Conservation (phyloP, 2,329 filamentous ascomycete genomes). For the Gnomoniopsis sp. region DNA sequence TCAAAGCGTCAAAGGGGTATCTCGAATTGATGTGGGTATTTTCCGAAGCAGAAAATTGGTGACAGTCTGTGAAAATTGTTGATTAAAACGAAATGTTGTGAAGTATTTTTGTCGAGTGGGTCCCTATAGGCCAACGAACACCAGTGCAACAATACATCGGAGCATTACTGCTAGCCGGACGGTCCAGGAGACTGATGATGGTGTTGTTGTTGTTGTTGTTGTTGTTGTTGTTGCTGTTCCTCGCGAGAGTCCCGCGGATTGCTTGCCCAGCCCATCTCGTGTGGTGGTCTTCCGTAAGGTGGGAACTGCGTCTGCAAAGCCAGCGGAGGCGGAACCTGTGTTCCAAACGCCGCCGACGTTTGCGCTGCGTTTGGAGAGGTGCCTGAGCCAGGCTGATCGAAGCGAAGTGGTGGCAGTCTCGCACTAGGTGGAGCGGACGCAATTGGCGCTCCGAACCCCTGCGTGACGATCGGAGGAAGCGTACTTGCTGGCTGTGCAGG, state of each 20-base stretch:
- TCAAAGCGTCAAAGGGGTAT: slow-evolving; percentile 17
- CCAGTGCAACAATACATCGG: not conserved
- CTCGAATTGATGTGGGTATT: slow-evolving; percentile 7
- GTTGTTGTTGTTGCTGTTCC: not conserved
- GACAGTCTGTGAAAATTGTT: not conserved
- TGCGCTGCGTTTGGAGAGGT: slow-evolving; percentile 25
- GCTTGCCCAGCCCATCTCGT: slow-evolving; percentile 37
- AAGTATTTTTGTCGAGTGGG: not conserved
- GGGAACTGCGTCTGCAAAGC: slow-evolving; percentile 20
- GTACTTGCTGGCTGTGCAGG: slow-evolving; percentile 29
- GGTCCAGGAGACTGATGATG: slow-evolving; percentile 4
- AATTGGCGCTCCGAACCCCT: slow-evolving; percentile 9
- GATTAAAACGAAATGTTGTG: not conserved
- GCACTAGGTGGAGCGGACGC: slow-evolving; percentile 31
- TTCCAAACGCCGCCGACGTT: slow-evolving; percentile 3
- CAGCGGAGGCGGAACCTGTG: slow-evolving; percentile 10
- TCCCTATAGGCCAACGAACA: not conserved
- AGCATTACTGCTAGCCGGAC: not conserved
- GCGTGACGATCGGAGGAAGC: slow-evolving; percentile 37
- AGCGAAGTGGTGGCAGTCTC: slow-evolving; percentile 46
- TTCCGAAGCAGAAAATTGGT: not conserved
- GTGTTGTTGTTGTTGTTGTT: not conserved
- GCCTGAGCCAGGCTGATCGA: slow-evolving; percentile 34
- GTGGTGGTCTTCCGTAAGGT: slow-evolving; percentile 26
- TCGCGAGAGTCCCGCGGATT: slow-evolving; percentile 21